Evolutionary conservation across 495 filamentous ascomycete species (phyloP).

Genomic region (Xylaria bambusicola): DNA sequence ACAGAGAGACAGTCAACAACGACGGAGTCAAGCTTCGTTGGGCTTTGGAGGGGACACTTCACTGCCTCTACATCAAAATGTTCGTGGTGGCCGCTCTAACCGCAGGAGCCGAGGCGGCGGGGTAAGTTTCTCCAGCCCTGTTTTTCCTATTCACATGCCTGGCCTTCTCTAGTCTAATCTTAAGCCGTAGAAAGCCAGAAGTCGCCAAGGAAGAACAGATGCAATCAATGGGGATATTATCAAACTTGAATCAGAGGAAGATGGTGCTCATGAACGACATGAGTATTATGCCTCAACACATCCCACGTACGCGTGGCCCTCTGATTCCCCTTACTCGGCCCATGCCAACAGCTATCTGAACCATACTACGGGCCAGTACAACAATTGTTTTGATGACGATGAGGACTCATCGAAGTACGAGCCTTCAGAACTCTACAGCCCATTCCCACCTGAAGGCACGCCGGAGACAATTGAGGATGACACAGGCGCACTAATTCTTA

Average conservation of each 20-base stretch:
- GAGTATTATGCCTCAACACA: slow-evolving; percentile 11
- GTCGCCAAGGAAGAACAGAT: background rate
- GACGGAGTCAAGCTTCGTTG: slow-evolving; percentile 20
- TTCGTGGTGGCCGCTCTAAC: slow-evolving; percentile 20
- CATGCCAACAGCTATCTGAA: too few species aligned
- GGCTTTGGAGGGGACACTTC: background rate
- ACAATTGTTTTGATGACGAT: slow-evolving; percentile 17
- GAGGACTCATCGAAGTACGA: slow-evolving; percentile 25
- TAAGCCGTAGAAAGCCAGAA: background rate
- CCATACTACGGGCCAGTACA: slow-evolving; percentile 20
- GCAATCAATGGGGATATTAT: slow-evolving; percentile 15
- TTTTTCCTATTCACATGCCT: background rate
- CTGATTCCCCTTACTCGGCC: slow-evolving; percentile 23
- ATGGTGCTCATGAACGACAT: slow-evolving; percentile 17
- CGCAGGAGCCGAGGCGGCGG: slow-evolving; percentile 20
- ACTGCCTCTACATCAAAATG: slow-evolving; percentile 10
- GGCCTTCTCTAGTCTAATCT: slow-evolving; percentile 5
- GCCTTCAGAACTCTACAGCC: slow-evolving; percentile 38
- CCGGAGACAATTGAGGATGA: slow-evolving; percentile 34
- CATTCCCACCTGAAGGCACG: slow-evolving; percentile 30
- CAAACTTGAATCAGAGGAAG: slow-evolving; percentile 38
- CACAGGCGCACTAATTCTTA: slow-evolving; percentile 56
- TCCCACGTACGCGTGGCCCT: slow-evolving; percentile 21
- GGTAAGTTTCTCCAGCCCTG: slow-evolving; percentile 19
- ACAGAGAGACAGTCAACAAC: slow-evolving; percentile 47